Conservation (phyloP, 139 green algal species). For the Chlorella sp. region DNA sequence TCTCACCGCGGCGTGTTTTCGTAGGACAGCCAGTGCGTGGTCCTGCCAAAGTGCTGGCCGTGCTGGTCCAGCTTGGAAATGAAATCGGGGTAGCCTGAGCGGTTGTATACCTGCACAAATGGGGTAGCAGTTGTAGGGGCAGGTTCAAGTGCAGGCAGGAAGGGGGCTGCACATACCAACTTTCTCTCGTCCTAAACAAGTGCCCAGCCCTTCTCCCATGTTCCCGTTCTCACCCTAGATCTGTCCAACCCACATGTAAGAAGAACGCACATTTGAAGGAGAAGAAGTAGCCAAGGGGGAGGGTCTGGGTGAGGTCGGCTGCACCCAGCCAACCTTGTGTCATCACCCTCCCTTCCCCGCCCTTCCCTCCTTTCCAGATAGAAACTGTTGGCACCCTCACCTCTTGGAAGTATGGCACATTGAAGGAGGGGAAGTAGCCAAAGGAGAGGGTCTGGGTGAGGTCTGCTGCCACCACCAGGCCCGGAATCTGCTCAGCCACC, state of each 20-base stretch:
- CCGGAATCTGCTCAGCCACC: slow-evolving; percentile 78
- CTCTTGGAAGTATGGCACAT: slow-evolving; percentile 76
- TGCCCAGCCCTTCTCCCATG: too few species aligned
- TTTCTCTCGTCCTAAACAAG: too few species aligned
- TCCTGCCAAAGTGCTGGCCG: slow-evolving; percentile 57
- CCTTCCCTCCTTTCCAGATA: background rate
- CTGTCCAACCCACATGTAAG: too few species aligned
- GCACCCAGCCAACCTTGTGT: too few species aligned
- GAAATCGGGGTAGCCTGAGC: slow-evolving; percentile 62
- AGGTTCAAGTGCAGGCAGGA: too few species aligned
- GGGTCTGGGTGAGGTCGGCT: too few species aligned
- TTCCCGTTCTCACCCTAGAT: too few species aligned
- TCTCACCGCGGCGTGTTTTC: slow-evolving; percentile 56
- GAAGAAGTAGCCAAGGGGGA: too few species aligned
- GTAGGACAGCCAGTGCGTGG: slow-evolving; percentile 63
- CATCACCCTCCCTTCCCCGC: background rate
- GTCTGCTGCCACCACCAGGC: slow-evolving; percentile 51
- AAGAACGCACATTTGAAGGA: too few species aligned
- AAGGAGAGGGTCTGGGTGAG: slow-evolving; percentile 54
- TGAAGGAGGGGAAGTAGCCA: slow-evolving; percentile 81
- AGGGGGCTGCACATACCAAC: too few species aligned
- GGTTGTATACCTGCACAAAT: slow-evolving; percentile 60
- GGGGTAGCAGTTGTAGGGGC: too few species aligned
- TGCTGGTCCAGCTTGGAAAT: slow-evolving; percentile 14
- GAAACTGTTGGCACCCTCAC: slow-evolving; percentile 1